Evolutionary conservation across 1,139 yeast genomes (phyloP).

Genomic region (Zhuliangozyma parablackwelliae): DNA sequence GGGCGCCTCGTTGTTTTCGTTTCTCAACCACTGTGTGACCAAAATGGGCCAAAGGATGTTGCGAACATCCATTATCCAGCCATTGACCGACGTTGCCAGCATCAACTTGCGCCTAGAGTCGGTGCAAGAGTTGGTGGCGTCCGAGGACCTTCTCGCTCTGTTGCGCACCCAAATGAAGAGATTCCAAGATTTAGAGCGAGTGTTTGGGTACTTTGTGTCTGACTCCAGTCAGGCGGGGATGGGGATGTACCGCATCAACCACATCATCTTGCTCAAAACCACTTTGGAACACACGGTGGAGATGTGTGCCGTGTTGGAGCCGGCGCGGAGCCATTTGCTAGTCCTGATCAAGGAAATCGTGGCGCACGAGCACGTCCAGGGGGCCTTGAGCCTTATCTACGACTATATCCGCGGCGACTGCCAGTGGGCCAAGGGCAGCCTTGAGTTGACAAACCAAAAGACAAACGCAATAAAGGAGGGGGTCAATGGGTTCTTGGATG

Average conservation of each 20-base stretch:
- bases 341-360: conserved; percentile 25
- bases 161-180: conserved; percentile 19
- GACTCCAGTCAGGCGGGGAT: conserved; percentile 11
- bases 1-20: conserved; percentile 27
- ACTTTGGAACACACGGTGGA: conserved; percentile 16
- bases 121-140: conserved; percentile 24
- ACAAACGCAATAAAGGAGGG: conserved; percentile 43
- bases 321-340: conserved; percentile 13
- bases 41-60: conserved; percentile 43
- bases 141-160: conserved; percentile 12
- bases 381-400: conserved; percentile 20
- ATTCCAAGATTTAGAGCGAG: conserved; percentile 32
- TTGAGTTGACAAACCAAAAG: conserved; percentile 40
- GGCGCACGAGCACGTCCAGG: conserved; percentile 15
- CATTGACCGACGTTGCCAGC: conserved; percentile 31
- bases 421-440: conserved; percentile 31
- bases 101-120: conserved; percentile 29
- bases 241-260: conserved; percentile 32
- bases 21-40: conserved; percentile 34
- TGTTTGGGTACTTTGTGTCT: conserved; percentile 20
- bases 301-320: conserved; percentile 13
- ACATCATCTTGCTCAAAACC: conserved; percentile 30
- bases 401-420: conserved; percentile 36
- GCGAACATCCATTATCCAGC: conserved; percentile 38
- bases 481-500: conserved; percentile 41